phyloP scores from a whole-genome alignment of 2,329 filamentous ascomycete genomes.

The Fusarium dlaminii region DNA sequence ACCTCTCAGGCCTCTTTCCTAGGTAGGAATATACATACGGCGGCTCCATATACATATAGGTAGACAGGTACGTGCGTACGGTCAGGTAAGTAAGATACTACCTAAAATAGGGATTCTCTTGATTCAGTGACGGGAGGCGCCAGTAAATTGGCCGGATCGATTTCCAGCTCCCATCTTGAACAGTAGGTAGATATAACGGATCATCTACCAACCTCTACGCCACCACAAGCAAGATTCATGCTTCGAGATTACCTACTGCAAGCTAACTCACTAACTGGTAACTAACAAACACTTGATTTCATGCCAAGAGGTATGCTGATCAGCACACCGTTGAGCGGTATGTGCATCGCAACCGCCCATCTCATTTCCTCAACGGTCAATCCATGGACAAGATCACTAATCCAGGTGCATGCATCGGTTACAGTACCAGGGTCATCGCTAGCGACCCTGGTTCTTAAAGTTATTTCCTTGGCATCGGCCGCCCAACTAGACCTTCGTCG shows the following conservation, averaged over 20 bases:
- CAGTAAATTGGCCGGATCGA: background rate
- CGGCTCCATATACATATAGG: background rate
- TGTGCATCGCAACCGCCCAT: slow-evolving; percentile 24
- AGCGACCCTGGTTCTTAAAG: slow-evolving; percentile 25
- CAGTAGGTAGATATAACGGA: background rate
- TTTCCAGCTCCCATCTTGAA: background rate
- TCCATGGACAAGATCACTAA: slow-evolving; percentile 36
- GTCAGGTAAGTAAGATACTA: background rate
- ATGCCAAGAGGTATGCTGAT: slow-evolving; percentile 3
- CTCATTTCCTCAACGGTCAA: slow-evolving; percentile 22
- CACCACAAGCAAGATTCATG: background rate
- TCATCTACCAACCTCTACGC: background rate
- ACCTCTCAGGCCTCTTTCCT: background rate
- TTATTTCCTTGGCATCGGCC: slow-evolving; percentile 34
- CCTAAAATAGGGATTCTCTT: background rate
- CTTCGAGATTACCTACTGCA: background rate
- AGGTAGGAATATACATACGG: slow-evolving; percentile 3
- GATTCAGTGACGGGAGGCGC: background rate
- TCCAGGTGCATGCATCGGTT: slow-evolving; percentile 35
- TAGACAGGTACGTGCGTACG: background rate
- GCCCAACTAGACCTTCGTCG: slow-evolving; percentile 19
- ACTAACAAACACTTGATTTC: background rate
- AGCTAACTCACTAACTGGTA: background rate
- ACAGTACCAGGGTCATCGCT: slow-evolving; percentile 29
- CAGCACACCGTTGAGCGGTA: slow-evolving; percentile 26